Percentiles rank a stretch among this genome's conserved stretches.
Conservation (phyloP, 169 alveolate species). For the Cryptosporidium sp. region DNA sequence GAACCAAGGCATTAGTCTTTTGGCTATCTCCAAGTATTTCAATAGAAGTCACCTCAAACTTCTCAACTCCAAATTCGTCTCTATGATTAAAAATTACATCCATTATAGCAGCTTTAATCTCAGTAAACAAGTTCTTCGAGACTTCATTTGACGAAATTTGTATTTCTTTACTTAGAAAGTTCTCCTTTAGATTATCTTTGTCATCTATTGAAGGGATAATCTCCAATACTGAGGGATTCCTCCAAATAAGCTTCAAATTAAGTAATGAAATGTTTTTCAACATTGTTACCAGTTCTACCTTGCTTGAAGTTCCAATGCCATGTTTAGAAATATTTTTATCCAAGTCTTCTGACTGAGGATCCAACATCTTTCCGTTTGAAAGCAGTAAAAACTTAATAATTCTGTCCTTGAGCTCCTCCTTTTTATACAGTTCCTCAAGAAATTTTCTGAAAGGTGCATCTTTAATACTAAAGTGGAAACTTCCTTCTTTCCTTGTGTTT, state of each 20-base stretch:
- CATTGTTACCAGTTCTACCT: not conserved
- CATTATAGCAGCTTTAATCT: not conserved
- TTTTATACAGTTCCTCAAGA: not conserved
- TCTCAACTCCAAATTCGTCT: slow-evolving; percentile 24
- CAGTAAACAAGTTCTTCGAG: not conserved
- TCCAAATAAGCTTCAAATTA: slow-evolving; percentile 38
- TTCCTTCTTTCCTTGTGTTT: slow-evolving; percentile 30
- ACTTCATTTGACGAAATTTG: slow-evolving; percentile 8
- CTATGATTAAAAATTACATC: not conserved
- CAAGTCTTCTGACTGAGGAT: not conserved
- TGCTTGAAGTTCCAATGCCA: not conserved
- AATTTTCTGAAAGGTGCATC: slow-evolving; percentile 5
- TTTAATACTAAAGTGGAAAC: not conserved
- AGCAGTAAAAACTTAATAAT: not conserved
- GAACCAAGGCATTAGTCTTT: not conserved
- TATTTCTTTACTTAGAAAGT: not conserved
- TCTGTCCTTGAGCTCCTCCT: slow-evolving; percentile 1
- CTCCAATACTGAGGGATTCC: slow-evolving; percentile 22
- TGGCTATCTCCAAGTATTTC: not conserved
- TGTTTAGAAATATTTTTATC: slow-evolving; percentile 7
- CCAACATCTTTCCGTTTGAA: slow-evolving; percentile 41
- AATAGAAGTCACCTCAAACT: not conserved
- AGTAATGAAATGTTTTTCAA: not conserved
- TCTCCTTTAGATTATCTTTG: not conserved
- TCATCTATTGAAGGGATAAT: slow-evolving; percentile 21